These are phyloP conservation scores for Epichloe gansuensis DNA, from an alignment of 2,329 filamentous ascomycete genomes.

Conservation along the genomic window DNA sequence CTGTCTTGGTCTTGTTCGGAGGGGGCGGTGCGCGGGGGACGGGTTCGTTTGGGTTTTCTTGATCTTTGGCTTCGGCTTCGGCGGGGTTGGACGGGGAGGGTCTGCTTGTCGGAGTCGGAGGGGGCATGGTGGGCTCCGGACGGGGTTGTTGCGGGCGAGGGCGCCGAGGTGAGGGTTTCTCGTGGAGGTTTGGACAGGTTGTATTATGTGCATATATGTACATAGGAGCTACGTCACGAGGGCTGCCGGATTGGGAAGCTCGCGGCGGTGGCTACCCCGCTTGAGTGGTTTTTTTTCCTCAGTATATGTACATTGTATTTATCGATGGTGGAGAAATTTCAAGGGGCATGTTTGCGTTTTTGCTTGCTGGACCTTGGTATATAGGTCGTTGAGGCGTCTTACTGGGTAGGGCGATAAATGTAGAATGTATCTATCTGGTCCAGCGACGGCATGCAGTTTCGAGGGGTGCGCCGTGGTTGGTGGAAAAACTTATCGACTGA, in stretches of 20 bases:
- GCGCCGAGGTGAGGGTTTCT: background rate
- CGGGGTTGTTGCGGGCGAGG: background rate
- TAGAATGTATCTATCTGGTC: too few species aligned
- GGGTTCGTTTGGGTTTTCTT: background rate
- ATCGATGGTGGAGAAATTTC: too few species aligned
- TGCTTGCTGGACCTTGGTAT: too few species aligned
- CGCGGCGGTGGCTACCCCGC: background rate
- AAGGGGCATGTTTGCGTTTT: too few species aligned
- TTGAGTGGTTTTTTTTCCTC: background rate
- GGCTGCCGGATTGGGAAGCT: background rate
- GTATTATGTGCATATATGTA: background rate
- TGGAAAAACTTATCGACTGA: too few species aligned
- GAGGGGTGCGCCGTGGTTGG: too few species aligned
- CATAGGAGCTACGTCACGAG: background rate
- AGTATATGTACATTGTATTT: too few species aligned
- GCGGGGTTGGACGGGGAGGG: background rate
- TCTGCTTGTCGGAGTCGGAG: background rate
- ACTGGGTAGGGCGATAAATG: too few species aligned
- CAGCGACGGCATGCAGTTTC: too few species aligned
- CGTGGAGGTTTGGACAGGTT: background rate
- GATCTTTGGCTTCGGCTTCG: slow-evolving; percentile 5
- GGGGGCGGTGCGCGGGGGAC: slow-evolving; percentile 7
- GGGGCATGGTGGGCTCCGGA: background rate
- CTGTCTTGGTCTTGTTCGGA: slow-evolving; percentile 6
- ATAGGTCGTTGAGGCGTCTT: too few species aligned